Percentiles rank a stretch among this genome's conserved stretches.
Conservation (phyloP, 2,329 filamentous ascomycete genomes). For the Phialophora macrospora region DNA sequence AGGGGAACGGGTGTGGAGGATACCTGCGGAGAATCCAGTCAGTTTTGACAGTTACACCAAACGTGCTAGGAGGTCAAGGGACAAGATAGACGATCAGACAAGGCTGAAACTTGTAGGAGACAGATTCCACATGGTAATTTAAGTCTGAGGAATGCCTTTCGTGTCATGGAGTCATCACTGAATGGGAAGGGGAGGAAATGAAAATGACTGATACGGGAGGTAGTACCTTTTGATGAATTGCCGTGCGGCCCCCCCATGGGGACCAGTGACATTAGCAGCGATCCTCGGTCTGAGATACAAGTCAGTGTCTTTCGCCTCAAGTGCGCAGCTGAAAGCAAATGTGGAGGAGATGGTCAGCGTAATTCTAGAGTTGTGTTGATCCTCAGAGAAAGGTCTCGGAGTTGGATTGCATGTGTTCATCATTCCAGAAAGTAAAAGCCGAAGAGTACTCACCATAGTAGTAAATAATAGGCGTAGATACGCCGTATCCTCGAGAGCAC, state of each 20-base stretch:
- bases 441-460: conserved; percentile 11
- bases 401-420: conserved; percentile 63
- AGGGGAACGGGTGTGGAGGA: conserved; percentile 25
- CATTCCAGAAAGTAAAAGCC: conserved; percentile 35
- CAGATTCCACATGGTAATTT: conserved; percentile 68
- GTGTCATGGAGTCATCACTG: conserved; percentile 67
- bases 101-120: conserved; percentile 70
- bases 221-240: conserved; percentile 53
- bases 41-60: conserved; percentile 15
- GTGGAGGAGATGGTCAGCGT: conserved; percentile 52
- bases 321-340: conserved; percentile 14
- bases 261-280: not conserved
- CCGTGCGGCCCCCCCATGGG: not conserved
- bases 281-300: not conserved
- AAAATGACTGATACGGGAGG: conserved; percentile 27
- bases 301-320: not conserved
- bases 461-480: not conserved
- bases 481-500: not conserved
- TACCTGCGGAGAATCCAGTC: conserved; percentile 36
- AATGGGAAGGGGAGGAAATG: conserved; percentile 41
- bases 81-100: conserved; percentile 59
- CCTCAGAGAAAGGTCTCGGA: conserved; percentile 60
- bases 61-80: conserved; percentile 8
- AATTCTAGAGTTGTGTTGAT: conserved; percentile 59
- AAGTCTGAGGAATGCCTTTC: conserved; percentile 72